Conservation (phyloP, 495 filamentous ascomycete species). For the Neurospora pannonica region DNA sequence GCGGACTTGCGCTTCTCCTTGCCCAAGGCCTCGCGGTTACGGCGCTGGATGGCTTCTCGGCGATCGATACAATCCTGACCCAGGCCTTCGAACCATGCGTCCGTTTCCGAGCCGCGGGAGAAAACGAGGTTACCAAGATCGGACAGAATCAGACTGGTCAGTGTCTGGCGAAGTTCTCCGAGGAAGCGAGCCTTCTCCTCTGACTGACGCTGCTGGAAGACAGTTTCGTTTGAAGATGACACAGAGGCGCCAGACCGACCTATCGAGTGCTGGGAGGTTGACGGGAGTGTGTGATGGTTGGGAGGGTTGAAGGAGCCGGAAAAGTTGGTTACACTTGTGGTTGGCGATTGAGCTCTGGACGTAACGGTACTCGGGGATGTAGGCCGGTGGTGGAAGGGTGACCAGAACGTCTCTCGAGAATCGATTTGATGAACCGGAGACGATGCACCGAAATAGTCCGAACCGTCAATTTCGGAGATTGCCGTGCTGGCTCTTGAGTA, state of each 20-base stretch:
- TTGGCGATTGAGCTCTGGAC: conserved; percentile 46
- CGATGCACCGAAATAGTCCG: conserved; percentile 56
- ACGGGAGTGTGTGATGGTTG: conserved; percentile 29
- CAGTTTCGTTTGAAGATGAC: conserved; percentile 50
- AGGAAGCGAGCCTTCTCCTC: conserved; percentile 58
- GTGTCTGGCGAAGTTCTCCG: conserved; percentile 61
- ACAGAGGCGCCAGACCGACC: conserved; percentile 40
- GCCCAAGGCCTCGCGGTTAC: conserved; percentile 24
- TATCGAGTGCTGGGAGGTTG: conserved; percentile 30
- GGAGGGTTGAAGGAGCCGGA: conserved; percentile 34
- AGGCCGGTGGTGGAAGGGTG: conserved; percentile 59
- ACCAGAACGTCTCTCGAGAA: conserved; percentile 80
- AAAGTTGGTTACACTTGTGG: conserved; percentile 43
- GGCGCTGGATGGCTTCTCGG: conserved; percentile 54
- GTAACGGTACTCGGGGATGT: conserved; percentile 51
- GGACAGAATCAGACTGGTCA: conserved; percentile 79
- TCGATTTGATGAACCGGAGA: conserved; percentile 68
- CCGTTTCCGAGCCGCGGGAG: conserved; percentile 81
- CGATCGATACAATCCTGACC: conserved; percentile 70
- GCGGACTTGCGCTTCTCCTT: conserved; percentile 39
- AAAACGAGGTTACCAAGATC: conserved; percentile 83
- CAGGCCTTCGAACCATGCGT: conserved; percentile 75
- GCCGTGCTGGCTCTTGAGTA: conserved; percentile 45
- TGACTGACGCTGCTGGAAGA: conserved; percentile 43
- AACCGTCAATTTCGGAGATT: conserved; percentile 57